Evolutionary conservation across 768 basidiomycete genomes (phyloP).

Genomic region (Naganishia vishniacii): DNA sequence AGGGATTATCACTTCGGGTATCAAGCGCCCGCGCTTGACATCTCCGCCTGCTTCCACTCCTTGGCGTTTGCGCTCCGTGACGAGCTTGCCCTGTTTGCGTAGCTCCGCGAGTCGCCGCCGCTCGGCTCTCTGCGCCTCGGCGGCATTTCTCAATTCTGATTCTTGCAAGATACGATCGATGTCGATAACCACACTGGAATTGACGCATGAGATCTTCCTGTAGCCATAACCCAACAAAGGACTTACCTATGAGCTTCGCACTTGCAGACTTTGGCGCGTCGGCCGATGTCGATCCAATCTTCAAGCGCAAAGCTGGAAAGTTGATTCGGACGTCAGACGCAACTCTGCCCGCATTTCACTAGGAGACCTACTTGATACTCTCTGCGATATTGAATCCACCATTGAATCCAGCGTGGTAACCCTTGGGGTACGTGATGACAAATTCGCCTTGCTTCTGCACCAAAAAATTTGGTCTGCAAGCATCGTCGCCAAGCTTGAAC

Average conservation of each 20-base stretch:
- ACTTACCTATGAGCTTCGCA: slow-evolving; percentile 50
- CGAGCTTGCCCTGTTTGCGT: slow-evolving; percentile 29
- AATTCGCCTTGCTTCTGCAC: slow-evolving; percentile 95
- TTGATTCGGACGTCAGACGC: no score
- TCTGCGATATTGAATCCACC: slow-evolving; percentile 94
- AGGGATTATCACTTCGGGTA: slow-evolving; percentile 6
- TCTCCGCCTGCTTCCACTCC: slow-evolving; percentile 36
- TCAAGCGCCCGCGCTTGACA: not conserved
- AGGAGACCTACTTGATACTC: slow-evolving; percentile 62
- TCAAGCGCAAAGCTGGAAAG: slow-evolving; percentile 67
- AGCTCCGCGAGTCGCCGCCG: slow-evolving; percentile 24
- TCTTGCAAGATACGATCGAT: slow-evolving; percentile 77
- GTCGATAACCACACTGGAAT: slow-evolving; percentile 77
- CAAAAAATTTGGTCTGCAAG: slow-evolving; percentile 74
- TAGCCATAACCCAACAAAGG: no score
- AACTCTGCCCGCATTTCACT: not conserved
- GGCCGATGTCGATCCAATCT: slow-evolving; percentile 83
- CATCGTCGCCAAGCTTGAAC: slow-evolving; percentile 66
- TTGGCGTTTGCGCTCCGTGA: slow-evolving; percentile 51
- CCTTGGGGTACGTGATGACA: slow-evolving; percentile 87
- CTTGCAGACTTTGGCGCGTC: slow-evolving; percentile 57
- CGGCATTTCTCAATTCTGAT: slow-evolving; percentile 37
- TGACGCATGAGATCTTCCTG: slow-evolving; percentile 57
- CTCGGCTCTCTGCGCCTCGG: slow-evolving; percentile 34
- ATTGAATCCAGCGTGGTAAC: slow-evolving; percentile 97